Evolutionary conservation across 805 yeast genomes (phyloP), one percentile per base, ranked within the genome.

Genomic region (Ogataea pignaliae): DNA sequence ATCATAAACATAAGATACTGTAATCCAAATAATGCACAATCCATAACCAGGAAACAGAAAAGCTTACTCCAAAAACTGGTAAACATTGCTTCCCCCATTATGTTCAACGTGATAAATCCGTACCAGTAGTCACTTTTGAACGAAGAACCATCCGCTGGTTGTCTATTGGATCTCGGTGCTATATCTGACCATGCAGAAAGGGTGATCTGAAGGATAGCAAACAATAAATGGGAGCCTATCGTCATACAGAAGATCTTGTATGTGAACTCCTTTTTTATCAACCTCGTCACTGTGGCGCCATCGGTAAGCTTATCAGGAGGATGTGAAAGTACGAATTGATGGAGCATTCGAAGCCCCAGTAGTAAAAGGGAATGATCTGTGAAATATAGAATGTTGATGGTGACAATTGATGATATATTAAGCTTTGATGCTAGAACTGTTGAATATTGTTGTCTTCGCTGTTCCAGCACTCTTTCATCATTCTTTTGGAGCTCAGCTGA

Each of bases 1-100:
- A 72, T 33, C 36, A 60, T 37, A 47, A 60, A 46, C 34, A 64
- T 43, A n/a, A 61, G 34, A 34, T 54, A 51, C 43, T 71, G 75
- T 14, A 59, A 14, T 1, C 39, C 16, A 15, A 64, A 46, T 29
- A 72, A 47, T 10, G 61, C n/a, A 2, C 50, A 10, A 51, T 73
- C 73, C 42, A 64, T 41, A 14, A 55, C 37, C 8, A 71, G 31
- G 44, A 66, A 18, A 41, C 46, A 51, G 28, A 40, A 32, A 46
- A 57, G 41, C 56, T 57, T 45, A 18, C 31, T 10, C 65, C 72
- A 30, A 60, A 54, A 29, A 50, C 48, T 44, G 2, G 36, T 18
- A 41, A 57, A 61, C 36, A 48, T 44, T 10, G 45, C 26, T 39
- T 78, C 81, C 0, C 83, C 83, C 17, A 76, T 69, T 15, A 75